These are phyloP conservation scores for Sesbania bispinosa DNA, from an alignment of 306 rosid genomes.

Conservation along the genomic window DNA sequence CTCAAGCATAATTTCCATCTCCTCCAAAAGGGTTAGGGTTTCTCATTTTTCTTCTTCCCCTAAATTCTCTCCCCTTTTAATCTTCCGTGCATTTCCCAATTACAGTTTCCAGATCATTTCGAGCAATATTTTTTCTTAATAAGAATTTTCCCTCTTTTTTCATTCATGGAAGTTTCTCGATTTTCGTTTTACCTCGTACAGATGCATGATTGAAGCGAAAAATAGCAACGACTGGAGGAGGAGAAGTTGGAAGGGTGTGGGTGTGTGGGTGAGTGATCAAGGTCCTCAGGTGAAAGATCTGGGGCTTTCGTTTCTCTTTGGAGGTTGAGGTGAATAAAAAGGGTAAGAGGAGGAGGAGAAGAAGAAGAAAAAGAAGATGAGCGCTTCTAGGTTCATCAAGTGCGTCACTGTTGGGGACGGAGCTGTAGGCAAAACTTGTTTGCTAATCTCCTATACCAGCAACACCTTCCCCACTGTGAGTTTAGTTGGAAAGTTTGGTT, in stretches of 20 bases:
- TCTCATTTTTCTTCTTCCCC: background rate
- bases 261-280: constrained; percentile 32
- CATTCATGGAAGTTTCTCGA: constrained; percentile 24
- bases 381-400: constrained; percentile 98
- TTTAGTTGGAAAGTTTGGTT: background rate
- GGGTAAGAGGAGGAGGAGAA: background rate
- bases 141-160: background rate
- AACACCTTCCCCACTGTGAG: constrained; percentile 97
- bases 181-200: constrained; percentile 15
- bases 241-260: constrained; percentile 27
- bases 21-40: constrained; percentile 50
- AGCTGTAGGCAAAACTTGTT: constrained; percentile 98
- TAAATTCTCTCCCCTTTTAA: background rate
- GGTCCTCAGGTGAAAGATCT: constrained; percentile 88
- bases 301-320: constrained; percentile 45
- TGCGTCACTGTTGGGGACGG: constrained; percentile 99
- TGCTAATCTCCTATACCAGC: constrained; percentile 97
- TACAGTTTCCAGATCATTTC: background rate
- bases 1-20: constrained; percentile 31
- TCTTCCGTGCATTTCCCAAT: background rate
- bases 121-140: no score
- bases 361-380: constrained; percentile 44
- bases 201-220: constrained; percentile 52
- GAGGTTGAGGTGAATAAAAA: constrained; percentile 15
- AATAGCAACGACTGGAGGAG: constrained; percentile 30